Conservation (phyloP, 768 basidiomycete species). For the Suillus lakei region DNA sequence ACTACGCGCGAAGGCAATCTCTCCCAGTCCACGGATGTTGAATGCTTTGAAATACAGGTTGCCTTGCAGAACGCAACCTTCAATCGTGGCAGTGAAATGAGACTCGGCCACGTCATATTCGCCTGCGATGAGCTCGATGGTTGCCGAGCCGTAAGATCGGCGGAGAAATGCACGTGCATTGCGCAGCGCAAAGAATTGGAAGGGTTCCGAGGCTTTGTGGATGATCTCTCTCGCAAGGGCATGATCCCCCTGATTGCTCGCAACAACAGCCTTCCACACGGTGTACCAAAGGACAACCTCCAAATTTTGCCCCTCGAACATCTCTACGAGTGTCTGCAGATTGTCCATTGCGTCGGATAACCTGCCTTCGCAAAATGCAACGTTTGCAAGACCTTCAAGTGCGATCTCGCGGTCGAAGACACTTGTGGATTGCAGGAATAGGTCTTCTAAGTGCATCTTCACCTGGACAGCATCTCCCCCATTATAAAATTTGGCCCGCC, state of each 20-base stretch:
- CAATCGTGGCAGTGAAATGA: background rate
- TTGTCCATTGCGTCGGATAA: background rate
- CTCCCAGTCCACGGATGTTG: background rate
- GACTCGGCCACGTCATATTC: background rate
- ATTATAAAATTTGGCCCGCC: background rate
- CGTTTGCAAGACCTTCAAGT: background rate
- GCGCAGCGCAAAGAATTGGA: background rate
- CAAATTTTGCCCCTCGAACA: background rate
- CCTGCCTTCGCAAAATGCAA: background rate
- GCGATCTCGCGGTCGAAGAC: accelerated
- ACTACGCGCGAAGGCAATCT: background rate
- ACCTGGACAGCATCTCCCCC: background rate
- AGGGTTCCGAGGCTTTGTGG: background rate
- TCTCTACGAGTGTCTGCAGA: background rate
- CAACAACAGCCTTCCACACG: background rate
- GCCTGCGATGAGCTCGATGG: background rate
- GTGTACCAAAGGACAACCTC: background rate
- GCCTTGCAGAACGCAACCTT: background rate
- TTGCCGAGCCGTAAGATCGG: background rate
- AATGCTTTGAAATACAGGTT: background rate
- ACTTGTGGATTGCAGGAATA: too few relatives aligned
- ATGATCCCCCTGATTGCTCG: background rate
- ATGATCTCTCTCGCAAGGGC: background rate
- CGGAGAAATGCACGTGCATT: background rate
- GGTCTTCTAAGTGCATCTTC: background rate